Evolutionary conservation across 805 yeast genomes (phyloP), one percentile per base, ranked within the genome.

Genomic region (Saturnispora silvae): DNA sequence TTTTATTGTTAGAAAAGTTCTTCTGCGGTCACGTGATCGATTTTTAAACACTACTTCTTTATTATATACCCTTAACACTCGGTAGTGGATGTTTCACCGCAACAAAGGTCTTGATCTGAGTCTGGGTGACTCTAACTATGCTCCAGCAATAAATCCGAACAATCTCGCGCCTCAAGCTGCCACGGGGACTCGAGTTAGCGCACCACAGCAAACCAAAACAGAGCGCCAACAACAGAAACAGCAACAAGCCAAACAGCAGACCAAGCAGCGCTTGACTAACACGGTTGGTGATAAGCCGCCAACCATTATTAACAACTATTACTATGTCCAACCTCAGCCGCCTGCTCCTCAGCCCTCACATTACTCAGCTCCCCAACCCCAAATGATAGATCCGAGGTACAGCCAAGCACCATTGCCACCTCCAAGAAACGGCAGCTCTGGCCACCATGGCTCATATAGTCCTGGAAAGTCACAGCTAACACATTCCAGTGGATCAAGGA

Each of bases 141-240:
- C 38, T 5, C 50, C 51, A 3, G 46, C 48, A 4, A 46, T 44
- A 4, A 45, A 41, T 26, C 48, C 48, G 17, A 44, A 44, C 20
- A 26, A 41, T 14, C 38, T 44, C 29, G 43, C 35, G 44, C 53
- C 47, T 33, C 54, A 45, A 44, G 43, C 45, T 32, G 49, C 43
- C 37, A 50, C 50, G 10, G 50, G 46, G 16, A 28, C 28, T 9
- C n/a, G n/a, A n/a, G n/a, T n/a, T n/a, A n/a, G n/a, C n/a, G n/a
- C n/a, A n/a, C n/a, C n/a, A 18, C 18, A 22, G 8, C 35, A 15
- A 17, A 33, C 18, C 14, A 17, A 16, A 22, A 24, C 34, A 11
- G 22, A 22, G 11, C n/a, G n/a, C n/a, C n/a, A n/a, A n/a, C 31
- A 32, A 15, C 26, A 35, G 20, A n/a, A 36, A 7, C 36, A 38